Percentiles rank a stretch among this genome's conserved stretches.
These are phyloP conservation scores for Ilex paraguariensis DNA, from an alignment of 305 asterid species.

Conservation along the genomic window DNA sequence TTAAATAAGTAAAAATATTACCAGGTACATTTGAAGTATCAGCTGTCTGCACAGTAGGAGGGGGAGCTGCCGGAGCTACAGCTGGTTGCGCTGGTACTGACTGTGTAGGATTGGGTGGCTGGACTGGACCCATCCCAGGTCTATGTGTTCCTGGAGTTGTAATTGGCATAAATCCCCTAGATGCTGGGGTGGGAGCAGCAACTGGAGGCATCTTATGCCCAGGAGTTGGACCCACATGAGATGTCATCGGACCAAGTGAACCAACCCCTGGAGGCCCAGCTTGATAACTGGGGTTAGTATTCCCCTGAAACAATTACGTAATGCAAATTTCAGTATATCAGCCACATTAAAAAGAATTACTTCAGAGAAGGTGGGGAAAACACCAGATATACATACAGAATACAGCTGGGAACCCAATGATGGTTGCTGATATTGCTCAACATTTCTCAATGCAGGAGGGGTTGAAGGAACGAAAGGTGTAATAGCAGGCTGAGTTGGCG, in stretches of 20 bases:
- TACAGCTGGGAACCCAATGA: conserved; percentile 83
- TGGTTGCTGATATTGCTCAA: conserved; percentile 94
- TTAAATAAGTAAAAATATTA: conserved; percentile 24
- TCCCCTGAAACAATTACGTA: conserved; percentile 40
- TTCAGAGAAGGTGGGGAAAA: too few species aligned
- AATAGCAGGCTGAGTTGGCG: conserved; percentile 57
- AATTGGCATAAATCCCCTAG: conserved; percentile 76
- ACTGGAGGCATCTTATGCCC: conserved; percentile 65
- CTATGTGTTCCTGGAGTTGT: conserved; percentile 59
- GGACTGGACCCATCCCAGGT: conserved; percentile 65
- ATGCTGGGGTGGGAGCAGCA: conserved; percentile 48
- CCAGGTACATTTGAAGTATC: conserved; percentile 97
- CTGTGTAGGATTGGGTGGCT: conserved; percentile 79
- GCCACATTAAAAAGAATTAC: too few species aligned
- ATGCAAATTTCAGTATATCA: conserved; percentile 17
- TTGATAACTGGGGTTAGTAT: conserved; percentile 58
- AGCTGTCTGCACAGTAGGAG: conserved; percentile 96
- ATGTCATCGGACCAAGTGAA: conserved; percentile 46
- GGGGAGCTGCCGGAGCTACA: conserved; percentile 85
- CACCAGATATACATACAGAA: conserved; percentile 49
- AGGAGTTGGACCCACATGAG: conserved; percentile 56
- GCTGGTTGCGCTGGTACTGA: conserved; percentile 53
- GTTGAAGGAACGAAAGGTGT: conserved; percentile 75
- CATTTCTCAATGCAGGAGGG: conserved; percentile 67
- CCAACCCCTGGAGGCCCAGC: conserved; percentile 55